Percentiles rank a stretch among this genome's conserved stretches.
These are phyloP conservation scores for Cyclotella kingstonii DNA, from an alignment of 108 stramenopile species.

Conservation along the genomic window DNA sequence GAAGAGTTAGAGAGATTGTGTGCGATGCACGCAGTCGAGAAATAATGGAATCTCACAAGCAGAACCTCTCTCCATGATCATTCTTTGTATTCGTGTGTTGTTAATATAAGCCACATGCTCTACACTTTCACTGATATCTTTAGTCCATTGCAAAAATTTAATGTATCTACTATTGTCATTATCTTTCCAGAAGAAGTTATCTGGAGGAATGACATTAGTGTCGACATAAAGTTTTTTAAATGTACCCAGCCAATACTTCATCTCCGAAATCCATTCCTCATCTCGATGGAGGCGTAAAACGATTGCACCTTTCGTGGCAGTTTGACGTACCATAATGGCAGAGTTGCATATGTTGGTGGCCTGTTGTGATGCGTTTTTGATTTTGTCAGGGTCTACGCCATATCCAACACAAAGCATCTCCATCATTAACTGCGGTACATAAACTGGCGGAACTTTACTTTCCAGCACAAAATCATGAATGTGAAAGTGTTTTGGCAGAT, in stretches of 20 bases:
- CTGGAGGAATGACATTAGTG: slow-evolving; percentile 46
- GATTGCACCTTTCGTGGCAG: slow-evolving; percentile 75
- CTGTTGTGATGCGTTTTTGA: not conserved
- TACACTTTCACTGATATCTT: slow-evolving; percentile 43
- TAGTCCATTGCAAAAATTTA: slow-evolving; percentile 44
- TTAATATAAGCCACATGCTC: slow-evolving; percentile 42
- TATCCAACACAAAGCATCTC: slow-evolving; percentile 80
- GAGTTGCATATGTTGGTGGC: slow-evolving; percentile 49
- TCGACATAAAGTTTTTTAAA: slow-evolving; percentile 64
- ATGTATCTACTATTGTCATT: slow-evolving; percentile 38
- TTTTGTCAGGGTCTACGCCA: slow-evolving; percentile 20
- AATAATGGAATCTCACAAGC: slow-evolving; percentile 31
- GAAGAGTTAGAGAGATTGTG: not conserved
- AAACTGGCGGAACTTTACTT: slow-evolving; percentile 50
- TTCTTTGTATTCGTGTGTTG: slow-evolving; percentile 35
- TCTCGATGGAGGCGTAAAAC: slow-evolving; percentile 72
- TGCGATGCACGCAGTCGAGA: slow-evolving; percentile 24
- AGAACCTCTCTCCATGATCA: slow-evolving; percentile 24
- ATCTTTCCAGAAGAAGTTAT: slow-evolving; percentile 70
- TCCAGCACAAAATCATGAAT: slow-evolving; percentile 43
- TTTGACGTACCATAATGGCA: slow-evolving; percentile 81
- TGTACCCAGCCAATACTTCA: slow-evolving; percentile 70
- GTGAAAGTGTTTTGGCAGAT: slow-evolving; percentile 4
- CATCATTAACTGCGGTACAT: slow-evolving; percentile 86
- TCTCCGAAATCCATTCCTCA: slow-evolving; percentile 81